Conservation (phyloP, 1,284 basidiomycete genomes). For the Phenoliferia sp. region DNA sequence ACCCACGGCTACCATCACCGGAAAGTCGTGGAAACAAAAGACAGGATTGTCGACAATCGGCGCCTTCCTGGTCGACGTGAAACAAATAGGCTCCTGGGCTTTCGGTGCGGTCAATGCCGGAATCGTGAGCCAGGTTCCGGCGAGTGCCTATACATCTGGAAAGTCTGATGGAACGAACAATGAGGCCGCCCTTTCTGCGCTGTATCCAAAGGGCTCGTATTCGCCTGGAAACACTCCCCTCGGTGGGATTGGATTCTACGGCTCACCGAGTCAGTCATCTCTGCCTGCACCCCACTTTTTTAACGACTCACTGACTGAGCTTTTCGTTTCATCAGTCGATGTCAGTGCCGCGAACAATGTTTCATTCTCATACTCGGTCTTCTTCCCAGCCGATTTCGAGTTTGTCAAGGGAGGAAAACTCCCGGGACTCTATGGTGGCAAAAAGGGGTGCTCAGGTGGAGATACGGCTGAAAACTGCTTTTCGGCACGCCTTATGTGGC, state of each 20-base stretch:
- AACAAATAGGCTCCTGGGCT: no score
- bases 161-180: no score
- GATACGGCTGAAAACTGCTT: conserved; percentile 28
- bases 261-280: conserved; percentile 21
- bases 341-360: conserved; percentile 22
- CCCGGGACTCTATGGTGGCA: conserved; percentile 38
- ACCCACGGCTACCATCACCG: no score
- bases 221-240: conserved; percentile 22
- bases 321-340: conserved; percentile 11
- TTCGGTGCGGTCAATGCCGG: no score
- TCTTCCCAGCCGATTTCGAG: conserved; percentile 39
- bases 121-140: no score
- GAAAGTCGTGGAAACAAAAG: no score
- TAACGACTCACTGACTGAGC: background rate
- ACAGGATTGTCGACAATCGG: no score
- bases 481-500: conserved; percentile 31
- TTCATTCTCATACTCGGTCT: conserved; percentile 37
- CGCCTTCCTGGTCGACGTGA: no score
- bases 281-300: background rate
- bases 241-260: conserved; percentile 36
- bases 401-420: conserved; percentile 38
- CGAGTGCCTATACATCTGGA: no score
- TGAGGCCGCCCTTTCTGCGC: no score
- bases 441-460: conserved; percentile 24
- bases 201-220: no score